Evolutionary conservation across 306 rosid species (phyloP).

Genomic region (Dalbergia cochinchinensis): DNA sequence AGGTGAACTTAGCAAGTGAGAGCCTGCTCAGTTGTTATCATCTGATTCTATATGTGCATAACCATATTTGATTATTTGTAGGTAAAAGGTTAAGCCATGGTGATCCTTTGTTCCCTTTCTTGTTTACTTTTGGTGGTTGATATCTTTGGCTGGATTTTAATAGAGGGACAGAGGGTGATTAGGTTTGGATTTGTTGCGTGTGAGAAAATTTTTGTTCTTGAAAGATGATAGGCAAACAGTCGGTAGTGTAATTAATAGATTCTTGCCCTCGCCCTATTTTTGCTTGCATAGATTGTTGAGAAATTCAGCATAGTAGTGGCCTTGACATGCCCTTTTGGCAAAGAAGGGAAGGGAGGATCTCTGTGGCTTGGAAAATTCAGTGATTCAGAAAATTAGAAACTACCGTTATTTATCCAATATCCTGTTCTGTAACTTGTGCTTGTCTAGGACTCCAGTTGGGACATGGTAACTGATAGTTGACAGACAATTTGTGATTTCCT

Average conservation of each 20-base stretch:
- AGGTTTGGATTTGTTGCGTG: not conserved
- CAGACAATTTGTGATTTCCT: conserved; percentile 12
- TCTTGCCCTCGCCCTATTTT: not conserved
- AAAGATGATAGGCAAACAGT: conserved; percentile 10
- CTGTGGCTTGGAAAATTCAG: not conserved
- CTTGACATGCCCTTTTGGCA: not conserved
- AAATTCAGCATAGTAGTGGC: not conserved
- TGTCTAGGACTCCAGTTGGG: not conserved
- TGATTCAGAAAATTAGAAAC: conserved; percentile 1
- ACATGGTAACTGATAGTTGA: not conserved
- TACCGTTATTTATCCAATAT: not conserved
- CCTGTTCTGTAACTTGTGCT: not conserved
- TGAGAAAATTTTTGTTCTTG: not conserved
- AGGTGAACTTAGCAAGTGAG: conserved; percentile 99
- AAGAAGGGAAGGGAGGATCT: not conserved
- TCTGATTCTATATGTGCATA: conserved; percentile 27
- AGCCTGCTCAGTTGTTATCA: conserved; percentile 58
- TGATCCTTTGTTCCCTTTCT: conserved; percentile 27
- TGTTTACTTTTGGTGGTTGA: conserved; percentile 29
- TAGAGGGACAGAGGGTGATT: conserved; percentile 6
- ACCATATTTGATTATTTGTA: conserved; percentile 33
- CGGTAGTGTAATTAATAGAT: not conserved
- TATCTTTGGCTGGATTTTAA: conserved; percentile 21
- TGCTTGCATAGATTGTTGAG: not conserved
- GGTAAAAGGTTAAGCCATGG: conserved; percentile 14